Evolutionary conservation across 306 rosid genomes (phyloP).

Genomic region (Begonia fuchsioides): DNA sequence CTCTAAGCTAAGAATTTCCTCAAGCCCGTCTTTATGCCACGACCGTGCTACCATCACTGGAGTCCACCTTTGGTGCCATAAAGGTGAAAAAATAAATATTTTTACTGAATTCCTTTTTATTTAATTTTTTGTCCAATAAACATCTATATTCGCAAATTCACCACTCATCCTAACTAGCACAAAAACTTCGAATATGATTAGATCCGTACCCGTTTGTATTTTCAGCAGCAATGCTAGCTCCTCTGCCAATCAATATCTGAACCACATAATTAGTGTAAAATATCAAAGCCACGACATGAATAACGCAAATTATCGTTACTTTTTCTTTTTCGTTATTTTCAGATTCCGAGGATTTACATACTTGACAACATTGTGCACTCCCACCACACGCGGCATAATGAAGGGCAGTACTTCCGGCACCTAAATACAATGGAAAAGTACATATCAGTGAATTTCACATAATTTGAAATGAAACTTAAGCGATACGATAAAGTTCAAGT

Average conservation of each 20-base stretch:
- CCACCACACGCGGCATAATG: slow-evolving; percentile 98
- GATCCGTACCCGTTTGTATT: slow-evolving; percentile 71
- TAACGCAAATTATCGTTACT: neutral
- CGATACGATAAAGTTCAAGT: no score
- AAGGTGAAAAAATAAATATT: no score
- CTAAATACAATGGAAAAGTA: slow-evolving; percentile 18
- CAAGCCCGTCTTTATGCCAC: slow-evolving; percentile 77
- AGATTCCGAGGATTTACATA: slow-evolving; percentile 10
- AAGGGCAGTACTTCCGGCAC: slow-evolving; percentile 92
- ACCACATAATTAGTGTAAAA: neutral
- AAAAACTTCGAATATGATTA: no score
- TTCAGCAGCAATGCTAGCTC: slow-evolving; percentile 62
- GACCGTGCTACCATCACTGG: slow-evolving; percentile 93
- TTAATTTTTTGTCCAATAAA: no score
- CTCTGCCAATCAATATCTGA: slow-evolving; percentile 78
- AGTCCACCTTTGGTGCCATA: slow-evolving; percentile 55
- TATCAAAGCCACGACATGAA: neutral
- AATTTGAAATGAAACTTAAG: neutral
- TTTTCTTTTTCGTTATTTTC: no score
- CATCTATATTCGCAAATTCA: no score
- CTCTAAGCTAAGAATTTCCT: slow-evolving; percentile 48
- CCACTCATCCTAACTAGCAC: no score
- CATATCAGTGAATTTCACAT: no score
- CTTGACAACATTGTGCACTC: slow-evolving; percentile 88
- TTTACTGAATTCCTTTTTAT: no score